Evolutionary conservation across 805 yeast genomes (phyloP), one percentile per base, ranked within the genome.

Genomic region (Metschnikowia shivogae): DNA sequence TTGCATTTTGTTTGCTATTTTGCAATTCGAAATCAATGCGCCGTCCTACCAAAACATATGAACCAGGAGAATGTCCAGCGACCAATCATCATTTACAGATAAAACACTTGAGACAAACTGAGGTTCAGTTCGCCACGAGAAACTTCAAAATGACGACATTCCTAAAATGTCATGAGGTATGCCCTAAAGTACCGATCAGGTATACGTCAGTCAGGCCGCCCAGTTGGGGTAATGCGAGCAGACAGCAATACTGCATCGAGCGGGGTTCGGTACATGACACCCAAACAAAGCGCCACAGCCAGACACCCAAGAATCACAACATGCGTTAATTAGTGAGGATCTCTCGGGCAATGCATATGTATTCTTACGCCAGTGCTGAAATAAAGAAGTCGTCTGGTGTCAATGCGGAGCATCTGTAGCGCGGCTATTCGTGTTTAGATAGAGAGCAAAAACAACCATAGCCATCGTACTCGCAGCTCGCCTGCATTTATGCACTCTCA

Each of bases 391-490:
- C 26, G 8, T 22, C 8, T 22, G 8, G 26, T 22, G 8, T 7
- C 26, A 7, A 22, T 22, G 26, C 8, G 26, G 13, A n/a, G 34
- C 6, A 17, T 14, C n/a, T 39, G 42, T 32, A 31, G 24, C 42
- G 42, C 42, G 42, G 42, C 42, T 39, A 19, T 39, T 14, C 20
- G 35, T 39, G 36, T 39, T 38, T 39, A 13, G 30, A 24, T 22
- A 13, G 35, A 30, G 42, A 31, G 42, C 42, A n/a, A 31, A 39
- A 37, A 20, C 34, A 29, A 28, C 27, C 19, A 29, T 37, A 29
- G 17, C 27, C 27, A 29, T 37, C 40, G 27, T 30, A 19, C 28
- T 14, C 40, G 31, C 40, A 36, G 39, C 40, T 28, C 10, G 28
- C 40, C 40, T 37, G 40, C 40, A 37, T 29, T 37, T 29, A 37